Base-by-base conservation (phyloP, 2,329 filamentous ascomycete genomes). In the Arthrobotrys iridis region DNA sequence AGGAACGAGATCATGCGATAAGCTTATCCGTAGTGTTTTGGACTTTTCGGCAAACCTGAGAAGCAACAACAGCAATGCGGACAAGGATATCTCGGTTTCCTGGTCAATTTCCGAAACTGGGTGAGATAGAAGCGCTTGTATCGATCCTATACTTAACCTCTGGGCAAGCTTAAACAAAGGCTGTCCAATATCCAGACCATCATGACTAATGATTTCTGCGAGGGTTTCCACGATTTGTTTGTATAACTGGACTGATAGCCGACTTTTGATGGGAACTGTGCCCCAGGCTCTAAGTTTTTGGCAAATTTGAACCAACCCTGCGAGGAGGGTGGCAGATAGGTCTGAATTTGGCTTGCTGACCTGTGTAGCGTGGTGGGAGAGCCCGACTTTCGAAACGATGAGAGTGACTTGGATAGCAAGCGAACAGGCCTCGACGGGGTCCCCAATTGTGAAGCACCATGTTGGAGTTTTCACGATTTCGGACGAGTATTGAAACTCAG, bases 51-150 rank as follows among this genome's bases (percentile, higher is more conserved):
- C 71, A 40, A 60, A 58, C 26, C 40, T 55, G 7, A 75, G 58
- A 64, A 68, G 46, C 40, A 75, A 28, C 3, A 75, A 24, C 13
- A 59, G 26, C 11, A 75, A 11, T 22, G 71, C 71, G 11, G 71
- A 68, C 10, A 75, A 37, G 2, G 71, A 75, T 63, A 75, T 63
- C n/a, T 75, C 71, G 6, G 71, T 75, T 43, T 75, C 71, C 24
- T 75, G 71, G 26, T 75, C 71, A 33, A 75, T 58, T 20, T 68
- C 63, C 5, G 71, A 59, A 13, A 68, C 37, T 1, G 71, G 63
- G 8, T 68, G 64, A 26, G 6, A 35, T n/a, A 75, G 71, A 20
- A 68, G 28, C 8, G 46, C 58, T 37, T 66, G 63, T 35, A 75
- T 58, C 1, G 62, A 40, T 8, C 22, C n/a, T 10, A 35, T 48